These are phyloP conservation scores for Aspergillus neotritici DNA, from an alignment of 2,329 filamentous ascomycete species.

Conservation along the genomic window DNA sequence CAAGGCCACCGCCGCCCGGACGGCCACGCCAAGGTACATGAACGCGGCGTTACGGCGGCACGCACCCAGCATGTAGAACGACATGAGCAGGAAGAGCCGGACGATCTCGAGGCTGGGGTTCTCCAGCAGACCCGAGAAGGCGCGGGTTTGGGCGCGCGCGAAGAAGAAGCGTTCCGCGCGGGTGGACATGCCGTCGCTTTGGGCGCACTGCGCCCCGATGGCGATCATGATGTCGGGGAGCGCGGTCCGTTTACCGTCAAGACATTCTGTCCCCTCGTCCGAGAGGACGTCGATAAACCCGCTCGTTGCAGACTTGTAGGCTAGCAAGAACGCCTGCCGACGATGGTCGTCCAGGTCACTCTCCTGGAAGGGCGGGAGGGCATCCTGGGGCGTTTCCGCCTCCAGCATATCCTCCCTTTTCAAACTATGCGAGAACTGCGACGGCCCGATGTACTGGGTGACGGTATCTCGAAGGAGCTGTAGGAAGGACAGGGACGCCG, in stretches of 20 bases:
- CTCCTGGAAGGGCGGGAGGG: conserved; percentile 26
- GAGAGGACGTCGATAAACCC: conserved; percentile 34
- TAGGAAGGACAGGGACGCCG: conserved; percentile 48
- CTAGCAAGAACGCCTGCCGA: conserved; percentile 31
- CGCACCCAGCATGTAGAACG: conserved; percentile 55
- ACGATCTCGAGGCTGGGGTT: conserved; percentile 52
- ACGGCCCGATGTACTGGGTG: conserved; percentile 50
- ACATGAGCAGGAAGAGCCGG: conserved; percentile 50
- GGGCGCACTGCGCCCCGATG: conserved; percentile 48
- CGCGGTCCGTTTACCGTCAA: conserved; percentile 24
- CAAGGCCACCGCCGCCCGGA: conserved; percentile 52
- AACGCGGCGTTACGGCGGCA: conserved; percentile 57
- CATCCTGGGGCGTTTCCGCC: conserved; percentile 36
- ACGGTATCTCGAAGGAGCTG: conserved; percentile 47
- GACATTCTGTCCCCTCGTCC: conserved; percentile 24
- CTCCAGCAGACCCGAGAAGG: conserved; percentile 49
- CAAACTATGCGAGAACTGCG: conserved; percentile 49
- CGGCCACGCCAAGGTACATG: conserved; percentile 58
- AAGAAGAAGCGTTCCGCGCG: conserved; percentile 41
- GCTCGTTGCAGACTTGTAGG: conserved; percentile 31
- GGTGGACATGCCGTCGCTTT: conserved; percentile 23
- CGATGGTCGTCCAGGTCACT: conserved; percentile 24
- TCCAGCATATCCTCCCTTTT: conserved; percentile 52
- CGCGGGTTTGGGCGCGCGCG: conserved; percentile 43
- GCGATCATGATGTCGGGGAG: conserved; percentile 45